These are phyloP conservation scores for Neopestalotiopsis rosae DNA, from an alignment of 2,329 filamentous ascomycete species.

Conservation along the genomic window DNA sequence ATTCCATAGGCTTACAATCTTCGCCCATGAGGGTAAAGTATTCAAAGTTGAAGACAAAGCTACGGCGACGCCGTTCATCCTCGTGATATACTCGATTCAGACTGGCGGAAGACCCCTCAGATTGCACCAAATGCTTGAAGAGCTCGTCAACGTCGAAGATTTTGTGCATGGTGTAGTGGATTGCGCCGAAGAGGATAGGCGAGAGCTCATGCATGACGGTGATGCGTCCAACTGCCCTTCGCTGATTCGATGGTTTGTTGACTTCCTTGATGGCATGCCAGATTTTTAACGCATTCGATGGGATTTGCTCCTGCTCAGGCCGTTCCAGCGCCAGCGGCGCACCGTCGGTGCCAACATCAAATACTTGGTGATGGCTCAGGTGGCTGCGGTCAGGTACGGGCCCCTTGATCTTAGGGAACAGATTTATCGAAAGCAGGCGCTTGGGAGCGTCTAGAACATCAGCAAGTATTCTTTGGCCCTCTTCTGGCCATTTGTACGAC, in stretches of 20 bases:
- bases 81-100: not conserved
- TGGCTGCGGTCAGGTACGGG: slow-evolving; percentile 3
- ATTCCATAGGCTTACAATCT: not conserved
- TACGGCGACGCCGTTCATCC: slow-evolving; percentile 4
- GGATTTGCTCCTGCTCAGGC: not conserved
- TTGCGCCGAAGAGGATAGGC: slow-evolving; percentile 1
- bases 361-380: slow-evolving; percentile 2
- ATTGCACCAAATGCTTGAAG: slow-evolving; percentile 1
- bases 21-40: slow-evolving; percentile 7
- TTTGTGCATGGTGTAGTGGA: slow-evolving; percentile 3
- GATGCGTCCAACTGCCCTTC: slow-evolving; percentile 7
- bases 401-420: not conserved
- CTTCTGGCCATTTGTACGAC: slow-evolving; percentile 1
- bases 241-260: not conserved
- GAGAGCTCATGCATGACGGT: slow-evolving; percentile 3
- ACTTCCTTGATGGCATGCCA: slow-evolving; percentile 10
- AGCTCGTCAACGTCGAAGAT: slow-evolving; percentile 10
- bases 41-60: slow-evolving; percentile 5
- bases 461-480: not conserved
- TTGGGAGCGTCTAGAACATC: not conserved
- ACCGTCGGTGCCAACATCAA: not conserved
- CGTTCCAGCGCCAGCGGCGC: not conserved
- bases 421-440: not conserved
- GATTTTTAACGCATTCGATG: not conserved
- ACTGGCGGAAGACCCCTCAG: not conserved